Conservation (phyloP, 805 yeast species). For the Myxozyma udenii region DNA sequence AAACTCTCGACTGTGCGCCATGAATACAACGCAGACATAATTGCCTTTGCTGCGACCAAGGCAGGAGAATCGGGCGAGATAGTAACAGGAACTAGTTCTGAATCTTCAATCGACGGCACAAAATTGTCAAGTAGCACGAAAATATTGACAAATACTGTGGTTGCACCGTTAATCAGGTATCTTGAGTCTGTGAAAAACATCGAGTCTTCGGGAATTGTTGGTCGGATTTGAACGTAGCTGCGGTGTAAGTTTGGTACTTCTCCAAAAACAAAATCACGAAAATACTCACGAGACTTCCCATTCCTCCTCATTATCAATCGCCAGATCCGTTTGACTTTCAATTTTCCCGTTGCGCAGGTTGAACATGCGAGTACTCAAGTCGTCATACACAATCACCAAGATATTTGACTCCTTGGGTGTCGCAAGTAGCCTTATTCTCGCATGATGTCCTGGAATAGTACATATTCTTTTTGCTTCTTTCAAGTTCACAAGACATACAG, state of each 20-base stretch:
- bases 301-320: constrained; percentile 22
- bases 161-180: constrained; percentile 24
- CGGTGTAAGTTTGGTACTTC: too few relatives aligned
- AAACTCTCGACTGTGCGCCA: constrained; percentile 13
- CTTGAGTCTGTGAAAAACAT: constrained; percentile 23
- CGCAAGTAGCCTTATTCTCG: constrained; percentile 16
- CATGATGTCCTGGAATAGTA: constrained; percentile 28
- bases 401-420: constrained; percentile 22
- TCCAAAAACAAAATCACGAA: not conserved
- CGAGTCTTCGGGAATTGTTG: constrained; percentile 22
- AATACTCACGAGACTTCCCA: constrained; percentile 22
- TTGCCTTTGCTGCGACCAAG: constrained; percentile 15
- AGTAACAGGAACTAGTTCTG: not conserved
- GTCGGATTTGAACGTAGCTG: constrained; percentile 21
- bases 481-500: constrained; percentile 20
- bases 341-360: constrained; percentile 23
- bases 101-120: not conserved
- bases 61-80: constrained; percentile 1
- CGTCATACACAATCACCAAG: constrained; percentile 23
- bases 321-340: constrained; percentile 19
- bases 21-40: constrained; percentile 19
- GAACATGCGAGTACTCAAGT: constrained; percentile 14
- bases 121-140: constrained; percentile 9
- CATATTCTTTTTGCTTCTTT: constrained; percentile 9
- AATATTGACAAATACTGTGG: constrained; percentile 26